phyloP scores from a whole-genome alignment of 495 filamentous ascomycete species.

The Penicillium manginii region DNA sequence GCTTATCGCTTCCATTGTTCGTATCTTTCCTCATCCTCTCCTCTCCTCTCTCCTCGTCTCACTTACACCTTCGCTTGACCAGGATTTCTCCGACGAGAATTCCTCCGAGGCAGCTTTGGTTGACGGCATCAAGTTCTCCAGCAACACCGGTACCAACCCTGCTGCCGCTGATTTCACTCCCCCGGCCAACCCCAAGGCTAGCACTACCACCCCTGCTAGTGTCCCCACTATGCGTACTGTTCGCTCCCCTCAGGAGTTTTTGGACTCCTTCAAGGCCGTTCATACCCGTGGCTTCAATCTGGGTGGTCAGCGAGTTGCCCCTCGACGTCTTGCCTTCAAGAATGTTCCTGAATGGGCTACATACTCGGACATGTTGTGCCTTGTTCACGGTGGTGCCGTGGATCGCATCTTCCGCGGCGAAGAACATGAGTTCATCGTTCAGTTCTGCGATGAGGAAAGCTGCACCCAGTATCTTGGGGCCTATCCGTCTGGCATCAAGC shows the following conservation, averaged over 20 bases:
- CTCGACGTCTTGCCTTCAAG: conserved; percentile 38
- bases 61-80: background rate
- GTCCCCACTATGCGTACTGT: background rate
- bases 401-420: conserved; percentile 30
- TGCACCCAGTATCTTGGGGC: conserved; percentile 12
- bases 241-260: background rate
- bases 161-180: background rate
- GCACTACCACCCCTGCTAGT: background rate
- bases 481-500: background rate
- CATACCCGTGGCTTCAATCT: background rate
- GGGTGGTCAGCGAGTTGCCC: background rate
- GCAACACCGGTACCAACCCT: background rate
- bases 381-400: conserved; percentile 49
- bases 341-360: conserved; percentile 35
- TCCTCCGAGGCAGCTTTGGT: background rate
- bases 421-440: background rate
- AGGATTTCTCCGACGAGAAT: background rate
- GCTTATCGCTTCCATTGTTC: no score
- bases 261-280: background rate
- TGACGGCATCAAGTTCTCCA: background rate
- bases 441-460: conserved; percentile 1
- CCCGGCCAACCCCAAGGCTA: background rate
- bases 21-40: no score
- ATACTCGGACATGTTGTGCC: conserved; percentile 38
- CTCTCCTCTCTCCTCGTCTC: no score